A percentile compares a stretch with the other conserved stretches of the same genome.
phyloP scores from a whole-genome alignment of 805 yeast genomes.

The Zygosaccharomyces kombuchaensis region DNA sequence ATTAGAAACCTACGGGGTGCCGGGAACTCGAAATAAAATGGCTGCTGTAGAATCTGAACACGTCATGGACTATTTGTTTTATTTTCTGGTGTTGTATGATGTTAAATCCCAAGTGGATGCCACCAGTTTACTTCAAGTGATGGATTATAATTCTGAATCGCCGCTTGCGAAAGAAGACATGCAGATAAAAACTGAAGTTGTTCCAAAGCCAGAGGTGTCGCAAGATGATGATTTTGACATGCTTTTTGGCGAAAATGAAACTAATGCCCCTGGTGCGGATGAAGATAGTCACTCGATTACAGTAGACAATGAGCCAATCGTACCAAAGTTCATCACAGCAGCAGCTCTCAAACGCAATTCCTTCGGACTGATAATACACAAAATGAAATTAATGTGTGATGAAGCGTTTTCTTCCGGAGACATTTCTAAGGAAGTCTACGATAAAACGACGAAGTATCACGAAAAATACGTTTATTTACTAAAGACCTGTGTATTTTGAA shows the following conservation, averaged over 20 bases:
- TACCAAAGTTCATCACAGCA: slow-evolving; percentile 5
- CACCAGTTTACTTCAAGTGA: slow-evolving; percentile 19
- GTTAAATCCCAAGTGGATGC: slow-evolving; percentile 25
- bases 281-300: slow-evolving; percentile 13
- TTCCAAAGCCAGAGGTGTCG: slow-evolving; percentile 14
- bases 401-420: slow-evolving; percentile 14
- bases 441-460: slow-evolving; percentile 19
- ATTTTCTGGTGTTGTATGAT: slow-evolving; percentile 32
- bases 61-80: slow-evolving; percentile 29
- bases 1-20: slow-evolving; percentile 23
- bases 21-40: slow-evolving; percentile 24
- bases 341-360: slow-evolving; percentile 20
- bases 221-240: slow-evolving; percentile 36
- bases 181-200: slow-evolving; percentile 12
- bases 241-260: slow-evolving; percentile 35
- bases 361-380: slow-evolving; percentile 28
- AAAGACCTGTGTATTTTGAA: slow-evolving; percentile 25
- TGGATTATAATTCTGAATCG: slow-evolving; percentile 13
- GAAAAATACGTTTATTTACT: slow-evolving; percentile 22
- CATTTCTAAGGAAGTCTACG: slow-evolving; percentile 18
- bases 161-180: slow-evolving; percentile 6
- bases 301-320: slow-evolving; percentile 7
- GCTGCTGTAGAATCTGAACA: slow-evolving; percentile 23
- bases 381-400: slow-evolving; percentile 17
- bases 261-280: slow-evolving; percentile 27